Evolutionary conservation across 2,329 filamentous ascomycete species (phyloP).

Genomic region (Incumbomyces lentus): DNA sequence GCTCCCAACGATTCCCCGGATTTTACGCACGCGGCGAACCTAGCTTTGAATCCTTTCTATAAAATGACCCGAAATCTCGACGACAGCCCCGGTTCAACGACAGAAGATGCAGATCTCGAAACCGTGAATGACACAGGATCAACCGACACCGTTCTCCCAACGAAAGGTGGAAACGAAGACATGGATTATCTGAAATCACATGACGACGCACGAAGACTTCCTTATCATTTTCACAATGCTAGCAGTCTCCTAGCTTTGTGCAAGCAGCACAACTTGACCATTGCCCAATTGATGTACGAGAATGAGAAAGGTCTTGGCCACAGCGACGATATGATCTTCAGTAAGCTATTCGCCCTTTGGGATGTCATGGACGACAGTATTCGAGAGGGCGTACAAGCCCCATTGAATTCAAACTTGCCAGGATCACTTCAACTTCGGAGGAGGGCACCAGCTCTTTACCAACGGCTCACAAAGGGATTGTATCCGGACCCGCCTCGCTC

Average conservation of each 20-base stretch:
- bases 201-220: constrained; percentile 1
- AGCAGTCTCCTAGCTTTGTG: constrained; percentile 12
- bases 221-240: constrained; percentile 14
- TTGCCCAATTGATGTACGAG: constrained; percentile 16
- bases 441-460: constrained; percentile 14
- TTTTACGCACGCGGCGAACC: background rate
- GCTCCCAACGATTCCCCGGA: background rate
- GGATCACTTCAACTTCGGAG: constrained; percentile 15
- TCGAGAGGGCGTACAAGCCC: constrained; percentile 16
- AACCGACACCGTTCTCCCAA: background rate
- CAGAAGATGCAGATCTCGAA: background rate
- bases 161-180: background rate
- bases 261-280: constrained; percentile 16
- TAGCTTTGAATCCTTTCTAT: constrained; percentile 5
- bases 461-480: constrained; percentile 14
- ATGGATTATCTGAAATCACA: background rate
- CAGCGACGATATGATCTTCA: constrained; percentile 13
- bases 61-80: background rate
- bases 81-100: background rate
- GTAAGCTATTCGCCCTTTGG: constrained; percentile 15
- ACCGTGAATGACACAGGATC: background rate
- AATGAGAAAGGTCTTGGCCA: constrained; percentile 16
- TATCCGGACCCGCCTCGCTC: constrained; percentile 11
- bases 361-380: constrained; percentile 18
- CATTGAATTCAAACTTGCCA: constrained; percentile 10